A percentile compares a stretch with the other conserved stretches of the same genome.
These are phyloP conservation scores for Dicorynia guianensis DNA, from an alignment of 306 rosid species.

Conservation along the genomic window DNA sequence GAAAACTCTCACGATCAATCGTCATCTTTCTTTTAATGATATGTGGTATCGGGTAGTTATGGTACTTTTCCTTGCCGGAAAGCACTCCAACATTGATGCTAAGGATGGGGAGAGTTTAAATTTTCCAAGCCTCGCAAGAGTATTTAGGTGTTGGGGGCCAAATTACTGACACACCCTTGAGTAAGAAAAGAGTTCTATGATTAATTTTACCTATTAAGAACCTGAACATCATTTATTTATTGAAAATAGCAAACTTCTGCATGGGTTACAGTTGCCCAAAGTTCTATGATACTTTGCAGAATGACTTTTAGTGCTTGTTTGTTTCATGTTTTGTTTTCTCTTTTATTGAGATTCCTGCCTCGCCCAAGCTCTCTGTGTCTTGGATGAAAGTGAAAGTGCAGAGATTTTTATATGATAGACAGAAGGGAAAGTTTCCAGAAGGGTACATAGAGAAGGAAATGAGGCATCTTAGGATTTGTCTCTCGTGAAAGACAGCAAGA, in stretches of 20 bases:
- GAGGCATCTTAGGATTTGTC: conserved; percentile 85
- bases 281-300: conserved; percentile 57
- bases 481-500: conserved; percentile 62
- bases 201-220: conserved; percentile 15
- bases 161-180: conserved; percentile 45
- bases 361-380: conserved; percentile 48
- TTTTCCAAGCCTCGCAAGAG: neutral
- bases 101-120: neutral
- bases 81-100: conserved; percentile 39
- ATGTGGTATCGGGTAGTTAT: conserved; percentile 28
- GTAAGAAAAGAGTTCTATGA: neutral
- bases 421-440: conserved; percentile 54
- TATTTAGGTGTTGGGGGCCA: conserved; percentile 26
- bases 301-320: conserved; percentile 56
- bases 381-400: conserved; percentile 75
- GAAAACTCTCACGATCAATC: conserved; percentile 49
- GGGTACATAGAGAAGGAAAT: conserved; percentile 59
- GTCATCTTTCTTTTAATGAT: conserved; percentile 41
- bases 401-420: conserved; percentile 45
- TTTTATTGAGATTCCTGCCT: conserved; percentile 59
- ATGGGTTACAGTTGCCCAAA: conserved; percentile 56
- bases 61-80: conserved; percentile 49
- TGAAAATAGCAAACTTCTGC: conserved; percentile 51
- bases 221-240: conserved; percentile 22
- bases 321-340: conserved; percentile 77